These are phyloP conservation scores for Nymphaea thermarum DNA, from an alignment of 164 flowering plant species.

Conservation along the genomic window DNA sequence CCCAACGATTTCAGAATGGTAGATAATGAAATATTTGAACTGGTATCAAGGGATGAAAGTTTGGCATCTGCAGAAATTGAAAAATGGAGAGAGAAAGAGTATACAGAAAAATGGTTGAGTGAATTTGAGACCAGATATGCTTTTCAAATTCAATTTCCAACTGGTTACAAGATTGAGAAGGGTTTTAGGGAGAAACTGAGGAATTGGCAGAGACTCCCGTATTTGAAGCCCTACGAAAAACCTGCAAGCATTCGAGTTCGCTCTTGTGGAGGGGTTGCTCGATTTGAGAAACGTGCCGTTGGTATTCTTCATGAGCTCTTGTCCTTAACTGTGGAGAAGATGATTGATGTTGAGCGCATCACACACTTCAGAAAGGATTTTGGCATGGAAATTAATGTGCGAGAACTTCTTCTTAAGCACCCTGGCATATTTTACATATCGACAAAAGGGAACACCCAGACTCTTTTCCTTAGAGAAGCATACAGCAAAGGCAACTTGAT, in stretches of 20 bases:
- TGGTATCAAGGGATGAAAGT: slow-evolving; percentile 39
- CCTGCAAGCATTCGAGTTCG: slow-evolving; percentile 23
- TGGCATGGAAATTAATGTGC: slow-evolving; percentile 53
- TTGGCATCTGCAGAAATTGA: slow-evolving; percentile 53
- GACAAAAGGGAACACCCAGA: slow-evolving; percentile 47
- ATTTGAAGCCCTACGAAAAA: slow-evolving; percentile 57
- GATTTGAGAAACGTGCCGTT: slow-evolving; percentile 74
- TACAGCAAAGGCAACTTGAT: slow-evolving; percentile 53
- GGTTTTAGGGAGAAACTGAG: slow-evolving; percentile 54
- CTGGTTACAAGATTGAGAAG: slow-evolving; percentile 54
- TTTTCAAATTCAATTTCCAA: slow-evolving; percentile 66
- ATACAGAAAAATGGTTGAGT: slow-evolving; percentile 79
- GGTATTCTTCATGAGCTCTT: slow-evolving; percentile 74
- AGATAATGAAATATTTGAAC: slow-evolving; percentile 50
- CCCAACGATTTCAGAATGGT: slow-evolving; percentile 37
- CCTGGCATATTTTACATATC: slow-evolving; percentile 87
- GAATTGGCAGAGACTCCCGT: slow-evolving; percentile 80
- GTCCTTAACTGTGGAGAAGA: slow-evolving; percentile 75
- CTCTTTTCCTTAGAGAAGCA: slow-evolving; percentile 77
- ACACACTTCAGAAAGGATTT: slow-evolving; percentile 70
- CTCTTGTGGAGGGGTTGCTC: slow-evolving; percentile 49
- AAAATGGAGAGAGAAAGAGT: slow-evolving; percentile 79
- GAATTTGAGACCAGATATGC: slow-evolving; percentile 75
- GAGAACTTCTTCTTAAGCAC: slow-evolving; percentile 77
- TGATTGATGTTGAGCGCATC: slow-evolving; percentile 61